Evolutionary conservation across 768 basidiomycete genomes (phyloP).

Genomic region (Heimioporus sp.): DNA sequence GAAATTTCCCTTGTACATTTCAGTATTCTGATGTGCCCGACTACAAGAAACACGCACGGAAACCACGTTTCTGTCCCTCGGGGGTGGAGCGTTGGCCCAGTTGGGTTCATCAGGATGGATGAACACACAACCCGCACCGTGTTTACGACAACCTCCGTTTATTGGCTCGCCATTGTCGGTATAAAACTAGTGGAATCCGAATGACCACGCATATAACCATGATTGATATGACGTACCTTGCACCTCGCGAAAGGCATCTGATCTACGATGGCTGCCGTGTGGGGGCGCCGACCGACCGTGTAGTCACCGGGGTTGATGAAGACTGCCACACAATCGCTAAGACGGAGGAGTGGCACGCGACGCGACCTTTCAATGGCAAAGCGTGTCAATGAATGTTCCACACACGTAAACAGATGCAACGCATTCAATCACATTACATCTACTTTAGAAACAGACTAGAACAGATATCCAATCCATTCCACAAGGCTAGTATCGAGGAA

Average conservation of each 20-base stretch:
- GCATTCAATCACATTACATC: conserved; percentile 8
- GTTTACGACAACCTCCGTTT: conserved; percentile 25
- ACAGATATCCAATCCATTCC: conserved; percentile 10
- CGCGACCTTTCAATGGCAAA: not conserved
- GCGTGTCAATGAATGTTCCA: too few species aligned
- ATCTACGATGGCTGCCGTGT: conserved; percentile 4
- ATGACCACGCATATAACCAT: conserved; percentile 2
- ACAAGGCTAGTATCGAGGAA: conserved; percentile 1
- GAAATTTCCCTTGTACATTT: conserved; percentile 5
- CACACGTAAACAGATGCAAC: too few species aligned
- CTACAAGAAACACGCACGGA: conserved; percentile 12
- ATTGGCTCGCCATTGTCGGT: conserved; percentile 28
- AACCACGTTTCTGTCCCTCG: conserved; percentile 15
- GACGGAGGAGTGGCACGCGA: conserved; percentile 1
- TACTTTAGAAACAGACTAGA: not conserved
- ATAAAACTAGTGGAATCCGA: conserved; percentile 24
- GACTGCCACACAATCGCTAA: not conserved
- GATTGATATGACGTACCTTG: conserved; percentile 17
- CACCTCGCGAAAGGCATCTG: conserved; percentile 24
- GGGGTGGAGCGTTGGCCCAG: conserved; percentile 20
- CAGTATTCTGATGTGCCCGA: not conserved
- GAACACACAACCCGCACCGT: conserved; percentile 23
- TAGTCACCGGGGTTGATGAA: too few species aligned
- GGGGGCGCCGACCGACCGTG: too few species aligned
- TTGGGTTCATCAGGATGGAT: conserved; percentile 29